Evolutionary conservation across 2,329 filamentous ascomycete genomes (phyloP).

Genomic region (Botrytis tulipae): DNA sequence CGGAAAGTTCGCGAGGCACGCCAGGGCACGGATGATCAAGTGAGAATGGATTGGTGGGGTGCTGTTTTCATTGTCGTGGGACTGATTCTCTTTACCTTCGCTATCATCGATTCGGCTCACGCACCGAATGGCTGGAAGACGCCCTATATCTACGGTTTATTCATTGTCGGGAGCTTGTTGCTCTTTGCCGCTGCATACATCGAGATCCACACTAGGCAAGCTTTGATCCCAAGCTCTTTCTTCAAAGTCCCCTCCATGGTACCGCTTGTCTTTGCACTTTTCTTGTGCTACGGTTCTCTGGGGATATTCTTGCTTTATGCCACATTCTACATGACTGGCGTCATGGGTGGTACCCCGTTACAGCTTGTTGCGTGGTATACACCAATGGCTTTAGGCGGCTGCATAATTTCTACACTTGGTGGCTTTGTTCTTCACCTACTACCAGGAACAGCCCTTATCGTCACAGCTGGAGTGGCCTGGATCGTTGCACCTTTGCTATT

Average conservation of each 20-base stretch:
- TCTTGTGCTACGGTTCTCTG: slow-evolving; percentile 67
- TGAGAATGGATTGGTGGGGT: slow-evolving; percentile 70
- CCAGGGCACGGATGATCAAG: slow-evolving; percentile 29
- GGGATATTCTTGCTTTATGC: slow-evolving; percentile 69
- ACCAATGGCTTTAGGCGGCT: slow-evolving; percentile 66
- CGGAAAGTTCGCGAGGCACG: slow-evolving; percentile 23
- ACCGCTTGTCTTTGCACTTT: slow-evolving; percentile 57
- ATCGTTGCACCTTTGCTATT: slow-evolving; percentile 53
- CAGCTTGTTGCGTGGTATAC: slow-evolving; percentile 60
- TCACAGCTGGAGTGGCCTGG: slow-evolving; percentile 52
- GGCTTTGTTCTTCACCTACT: slow-evolving; percentile 56
- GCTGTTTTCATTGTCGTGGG: slow-evolving; percentile 60
- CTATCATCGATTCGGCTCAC: slow-evolving; percentile 70
- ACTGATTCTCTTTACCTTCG: slow-evolving; percentile 68
- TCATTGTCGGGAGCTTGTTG: slow-evolving; percentile 60
- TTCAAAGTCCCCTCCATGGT: slow-evolving; percentile 70
- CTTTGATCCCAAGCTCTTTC: slow-evolving; percentile 67
- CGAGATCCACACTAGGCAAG: slow-evolving; percentile 65
- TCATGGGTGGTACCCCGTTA: slow-evolving; percentile 53
- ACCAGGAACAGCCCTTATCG: slow-evolving; percentile 51
- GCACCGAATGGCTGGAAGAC: slow-evolving; percentile 69
- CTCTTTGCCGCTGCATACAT: slow-evolving; percentile 64
- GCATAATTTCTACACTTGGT: slow-evolving; percentile 61
- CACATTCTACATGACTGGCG: slow-evolving; percentile 59
- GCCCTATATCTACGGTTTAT: slow-evolving; percentile 66